Evolutionary conservation across 305 asterid species (phyloP).

Genomic region (Caryopteris hybrid): DNA sequence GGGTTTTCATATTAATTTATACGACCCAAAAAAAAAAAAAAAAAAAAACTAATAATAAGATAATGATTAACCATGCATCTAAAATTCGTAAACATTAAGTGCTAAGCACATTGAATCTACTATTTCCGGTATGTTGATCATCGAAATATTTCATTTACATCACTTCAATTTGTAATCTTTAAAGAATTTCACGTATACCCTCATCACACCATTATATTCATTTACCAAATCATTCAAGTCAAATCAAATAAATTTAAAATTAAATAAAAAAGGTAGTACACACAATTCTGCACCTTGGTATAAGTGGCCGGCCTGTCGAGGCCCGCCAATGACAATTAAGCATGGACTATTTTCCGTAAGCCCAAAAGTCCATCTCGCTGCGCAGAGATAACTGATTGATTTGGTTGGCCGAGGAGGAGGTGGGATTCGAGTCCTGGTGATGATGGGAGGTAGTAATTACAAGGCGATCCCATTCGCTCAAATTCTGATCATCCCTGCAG

Average conservation of each 20-base stretch:
- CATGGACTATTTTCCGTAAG: conserved; percentile 51
- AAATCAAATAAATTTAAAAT: neutral
- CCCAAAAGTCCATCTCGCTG: conserved; percentile 79
- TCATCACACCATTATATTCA: neutral
- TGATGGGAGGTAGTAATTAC: conserved; percentile 18
- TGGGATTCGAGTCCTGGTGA: conserved; percentile 26
- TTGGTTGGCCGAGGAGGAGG: conserved; percentile 31
- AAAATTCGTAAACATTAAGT: too few relatives aligned
- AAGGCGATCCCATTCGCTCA: conserved; percentile 42
- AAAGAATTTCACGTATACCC: neutral
- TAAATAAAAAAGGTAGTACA: neutral
- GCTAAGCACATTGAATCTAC: too few relatives aligned
- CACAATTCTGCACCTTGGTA: neutral
- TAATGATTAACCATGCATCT: too few relatives aligned
- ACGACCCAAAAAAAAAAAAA: too few relatives aligned
- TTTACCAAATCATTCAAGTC: neutral
- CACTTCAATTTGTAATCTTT: neutral
- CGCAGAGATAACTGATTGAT: conserved; percentile 44
- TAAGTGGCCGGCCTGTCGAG: too few relatives aligned
- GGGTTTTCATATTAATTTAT: too few relatives aligned
- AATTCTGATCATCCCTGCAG: conserved; percentile 19
- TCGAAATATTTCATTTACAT: neutral
- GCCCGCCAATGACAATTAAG: too few relatives aligned
- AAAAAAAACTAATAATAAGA: too few relatives aligned
- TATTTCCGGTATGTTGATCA: neutral